Evolutionary conservation across 148 eudicot genomes (phyloP), one percentile per base, ranked within the genome.

Genomic region (Euryodendron excelsum): DNA sequence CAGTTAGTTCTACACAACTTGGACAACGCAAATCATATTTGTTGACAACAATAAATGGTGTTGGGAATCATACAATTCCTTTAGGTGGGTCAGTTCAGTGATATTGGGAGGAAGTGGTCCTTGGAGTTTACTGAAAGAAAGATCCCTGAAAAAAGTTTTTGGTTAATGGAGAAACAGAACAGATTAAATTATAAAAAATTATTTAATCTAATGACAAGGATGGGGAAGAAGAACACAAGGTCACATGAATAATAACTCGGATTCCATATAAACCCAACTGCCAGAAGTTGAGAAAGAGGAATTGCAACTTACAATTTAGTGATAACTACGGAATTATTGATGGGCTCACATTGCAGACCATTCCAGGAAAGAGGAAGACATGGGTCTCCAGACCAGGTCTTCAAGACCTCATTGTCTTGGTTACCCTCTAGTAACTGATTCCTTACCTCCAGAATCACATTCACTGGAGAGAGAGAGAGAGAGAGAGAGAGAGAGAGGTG

Each of bases 311-410:
- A 88, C 91, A 88, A 41, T 72, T 72, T 75, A 53, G 82, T 81
- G 78, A 88, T 82, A 74, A 84, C 77, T 72, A 70, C 39, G 69
- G 80, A 50, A 61, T 77, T 68, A 69, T 82, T 80, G 52, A 36
- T 17, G 45, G 69, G 39, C 39, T 80, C 78, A 36, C 91, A 88
- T 20, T 50, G 66, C 69, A 88, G 63, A 33, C 87, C 85, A 12
- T 66, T 77, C 91, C 91, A 88, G 17, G 85, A 69, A 86, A 61
- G 74, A 44, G 87, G 90, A 77, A 79, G 81, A 77, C 91, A 88
- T 5, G 91, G 91, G 78, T 88, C 87, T 41, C 88, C 88, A 5
- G 71, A 67, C 88, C 91, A 85, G 48, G 69, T 84, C 48, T 60
- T 59, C 78, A 85, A 69, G 2, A 84, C 56, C 65, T 77, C 72